These are phyloP conservation scores for Trametes elegans DNA, from an alignment of 768 basidiomycete genomes.

Conservation along the genomic window DNA sequence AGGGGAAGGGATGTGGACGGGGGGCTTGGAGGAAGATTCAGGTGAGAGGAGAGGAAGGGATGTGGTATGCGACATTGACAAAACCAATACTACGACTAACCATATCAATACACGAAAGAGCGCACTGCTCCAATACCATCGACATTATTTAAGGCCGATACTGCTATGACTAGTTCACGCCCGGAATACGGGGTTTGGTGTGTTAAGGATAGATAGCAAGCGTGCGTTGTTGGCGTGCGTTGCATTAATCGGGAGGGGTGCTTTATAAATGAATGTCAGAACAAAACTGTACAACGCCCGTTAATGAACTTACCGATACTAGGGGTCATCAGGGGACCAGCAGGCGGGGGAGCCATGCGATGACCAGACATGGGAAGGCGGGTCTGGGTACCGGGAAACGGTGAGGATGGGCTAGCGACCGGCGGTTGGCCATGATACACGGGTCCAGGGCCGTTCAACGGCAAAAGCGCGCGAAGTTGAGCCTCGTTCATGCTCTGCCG, in stretches of 20 bases:
- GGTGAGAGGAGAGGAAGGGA: constrained; percentile 1
- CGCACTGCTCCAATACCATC: constrained; percentile 17
- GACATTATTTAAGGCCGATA: constrained; percentile 22
- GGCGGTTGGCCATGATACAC: too few species aligned
- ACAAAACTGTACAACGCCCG: not conserved
- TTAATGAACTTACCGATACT: constrained; percentile 3
- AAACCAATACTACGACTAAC: constrained; percentile 21
- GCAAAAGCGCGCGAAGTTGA: constrained; percentile 45
- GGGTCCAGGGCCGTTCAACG: constrained; percentile 8
- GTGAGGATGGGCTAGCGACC: not conserved
- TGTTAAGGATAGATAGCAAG: constrained; percentile 31
- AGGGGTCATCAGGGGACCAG: constrained; percentile 4
- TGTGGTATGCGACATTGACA: constrained; percentile 17
- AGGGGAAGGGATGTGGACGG: not conserved
- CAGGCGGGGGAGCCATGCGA: constrained; percentile 9
- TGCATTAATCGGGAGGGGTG: constrained; percentile 12
- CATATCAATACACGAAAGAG: constrained; percentile 26
- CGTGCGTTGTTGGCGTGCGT: constrained; percentile 25
- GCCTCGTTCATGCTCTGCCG: constrained; percentile 52
- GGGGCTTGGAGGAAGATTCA: not conserved
- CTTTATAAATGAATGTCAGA: not conserved
- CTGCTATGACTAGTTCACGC: constrained; percentile 19
- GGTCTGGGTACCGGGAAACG: constrained; percentile 1
- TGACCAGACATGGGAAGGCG: constrained; percentile 6
- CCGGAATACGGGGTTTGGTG: constrained; percentile 24